Base-by-base conservation (phyloP, 2,329 filamentous ascomycete genomes). In the Drechslerella dactyloides region DNA sequence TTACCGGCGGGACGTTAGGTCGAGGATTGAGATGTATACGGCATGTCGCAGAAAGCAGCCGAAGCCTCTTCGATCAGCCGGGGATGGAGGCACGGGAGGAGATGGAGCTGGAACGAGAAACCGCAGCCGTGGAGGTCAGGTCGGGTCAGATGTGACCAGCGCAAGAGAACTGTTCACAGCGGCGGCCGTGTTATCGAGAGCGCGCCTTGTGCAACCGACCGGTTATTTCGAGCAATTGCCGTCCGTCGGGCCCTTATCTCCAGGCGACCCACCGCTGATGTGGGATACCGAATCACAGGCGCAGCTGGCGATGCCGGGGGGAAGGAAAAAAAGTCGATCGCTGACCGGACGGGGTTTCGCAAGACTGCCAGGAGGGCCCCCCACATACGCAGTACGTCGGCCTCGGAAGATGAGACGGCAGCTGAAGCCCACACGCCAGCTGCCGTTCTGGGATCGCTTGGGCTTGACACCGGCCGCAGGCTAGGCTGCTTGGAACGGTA, bases 1-100 rank as follows among this genome's bases (percentile, higher is more conserved):
- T 63, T 48, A 51, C 54, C 48, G 23, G 48, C 27, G 19, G 46
- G 24, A 54, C 33, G 21, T 19, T 23, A 48, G 60, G 59, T 65
- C 42, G 51, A 21, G 46, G 23, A 24, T n/a, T 24, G 58, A 24
- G 17, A 50, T 37, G 23, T 21, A 21, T 21, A 48, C 19, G 44
- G 44, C 44, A 48, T 48, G 44, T 48, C 44, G 44, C 44, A 23
- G 8, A 8, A 3, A 23, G 44, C 44, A 21, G 44, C 44, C 19
- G 8, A 19, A 10, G 19, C 2, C 15, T 37, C 35, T 21, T 48
- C n/a, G 17, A 21, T 15, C 19, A 23, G 21, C 17, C 44, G 44
- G 17, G 15, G n/a, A 19, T 19, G 15, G 44, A 48, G 2, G n/a
- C 8, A 17, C 21, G n/a, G 19, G 17, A 21, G 44, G 17, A 19